Conservation (phyloP, 1,284 basidiomycete genomes). For the Pterula multifida region DNA sequence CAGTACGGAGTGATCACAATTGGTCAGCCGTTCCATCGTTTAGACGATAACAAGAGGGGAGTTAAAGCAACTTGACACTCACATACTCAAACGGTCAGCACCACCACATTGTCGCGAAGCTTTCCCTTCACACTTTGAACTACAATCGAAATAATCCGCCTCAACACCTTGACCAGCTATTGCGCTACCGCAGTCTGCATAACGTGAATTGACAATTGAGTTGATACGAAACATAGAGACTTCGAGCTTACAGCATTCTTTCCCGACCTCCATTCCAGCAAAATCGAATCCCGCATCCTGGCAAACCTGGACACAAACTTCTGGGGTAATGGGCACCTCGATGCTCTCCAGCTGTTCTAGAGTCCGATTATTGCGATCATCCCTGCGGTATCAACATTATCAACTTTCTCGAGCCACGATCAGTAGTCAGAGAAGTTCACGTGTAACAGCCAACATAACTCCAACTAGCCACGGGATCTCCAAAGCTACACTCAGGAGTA, state of each 20-base stretch:
- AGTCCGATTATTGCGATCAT: not conserved
- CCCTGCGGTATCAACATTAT: not conserved
- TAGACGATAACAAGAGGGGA: too few species aligned
- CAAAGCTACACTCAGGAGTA: not conserved
- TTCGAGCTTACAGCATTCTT: not conserved
- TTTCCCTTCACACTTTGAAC: not conserved
- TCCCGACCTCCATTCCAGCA: not conserved
- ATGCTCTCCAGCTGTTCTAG: not conserved
- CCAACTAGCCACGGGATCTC: not conserved
- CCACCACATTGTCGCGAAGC: not conserved
- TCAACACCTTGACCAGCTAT: not conserved
- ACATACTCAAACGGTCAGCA: not conserved
- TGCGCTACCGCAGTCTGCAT: not conserved
- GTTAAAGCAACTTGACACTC: not conserved
- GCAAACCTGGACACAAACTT: not conserved
- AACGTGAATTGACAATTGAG: not conserved
- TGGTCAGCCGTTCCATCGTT: too few species aligned
- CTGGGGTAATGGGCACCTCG: not conserved
- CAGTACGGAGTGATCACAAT: too few species aligned
- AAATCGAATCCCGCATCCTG: not conserved
- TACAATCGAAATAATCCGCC: not conserved
- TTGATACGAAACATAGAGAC: not conserved
- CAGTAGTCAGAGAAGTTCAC: not conserved
- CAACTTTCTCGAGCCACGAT: not conserved
- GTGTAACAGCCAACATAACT: not conserved